A percentile compares a stretch with the other conserved stretches of the same genome.
phyloP scores from a whole-genome alignment of 1,139 yeast genomes.

The Magnusiomyces paraingens region DNA sequence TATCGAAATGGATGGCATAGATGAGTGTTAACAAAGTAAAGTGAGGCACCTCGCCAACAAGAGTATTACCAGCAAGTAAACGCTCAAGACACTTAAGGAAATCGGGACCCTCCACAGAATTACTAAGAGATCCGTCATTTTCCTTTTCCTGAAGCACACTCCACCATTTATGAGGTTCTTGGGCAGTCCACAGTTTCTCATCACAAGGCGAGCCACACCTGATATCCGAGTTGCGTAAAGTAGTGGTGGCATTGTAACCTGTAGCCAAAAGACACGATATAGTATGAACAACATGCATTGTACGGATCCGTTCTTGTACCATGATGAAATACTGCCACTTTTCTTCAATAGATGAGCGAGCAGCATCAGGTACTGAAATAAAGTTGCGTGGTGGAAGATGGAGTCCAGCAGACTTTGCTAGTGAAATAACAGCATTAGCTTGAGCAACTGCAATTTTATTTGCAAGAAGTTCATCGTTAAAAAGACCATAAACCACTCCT shows the following conservation, averaged over 20 bases:
- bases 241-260: constrained; percentile 55
- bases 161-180: constrained; percentile 55
- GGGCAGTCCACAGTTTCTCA: constrained; percentile 66
- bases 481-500: constrained; percentile 75
- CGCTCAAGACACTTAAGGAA: constrained; percentile 25
- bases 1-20: constrained; percentile 66
- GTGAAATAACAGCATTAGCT: constrained; percentile 67
- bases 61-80: constrained; percentile 28
- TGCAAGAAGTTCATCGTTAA: constrained; percentile 67
- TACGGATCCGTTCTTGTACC: constrained; percentile 81
- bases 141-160: constrained; percentile 27
- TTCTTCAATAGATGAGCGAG: constrained; percentile 39
- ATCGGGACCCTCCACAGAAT: constrained; percentile 26
- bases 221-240: constrained; percentile 52
- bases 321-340: constrained; percentile 69
- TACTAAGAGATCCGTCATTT: constrained; percentile 23
- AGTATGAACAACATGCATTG: constrained; percentile 72
- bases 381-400: constrained; percentile 48
- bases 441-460: constrained; percentile 71
- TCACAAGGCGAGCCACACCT: constrained; percentile 72
- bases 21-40: constrained; percentile 56
- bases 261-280: constrained; percentile 66
- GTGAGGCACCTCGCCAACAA: constrained; percentile 32
- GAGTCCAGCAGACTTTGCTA: constrained; percentile 70
- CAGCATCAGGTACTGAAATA: constrained; percentile 30